Evolutionary conservation across 208 protist species (phyloP).

Genomic region (Leptomonas seymouri): DNA sequence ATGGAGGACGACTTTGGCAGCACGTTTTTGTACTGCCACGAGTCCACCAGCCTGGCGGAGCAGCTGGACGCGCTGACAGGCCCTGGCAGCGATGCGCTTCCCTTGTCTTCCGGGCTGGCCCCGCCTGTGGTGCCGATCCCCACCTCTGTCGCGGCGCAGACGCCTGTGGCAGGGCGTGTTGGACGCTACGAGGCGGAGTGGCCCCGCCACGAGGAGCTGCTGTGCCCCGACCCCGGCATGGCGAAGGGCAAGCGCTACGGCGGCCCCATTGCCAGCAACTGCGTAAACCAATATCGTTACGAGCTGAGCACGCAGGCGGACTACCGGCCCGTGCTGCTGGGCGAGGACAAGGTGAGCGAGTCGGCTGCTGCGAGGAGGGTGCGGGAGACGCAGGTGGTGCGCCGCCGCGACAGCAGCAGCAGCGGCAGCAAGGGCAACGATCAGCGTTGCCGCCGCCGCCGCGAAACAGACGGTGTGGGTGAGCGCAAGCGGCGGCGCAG

Average conservation of each 20-base stretch:
- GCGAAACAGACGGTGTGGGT: neutral
- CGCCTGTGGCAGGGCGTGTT: constrained; percentile 72
- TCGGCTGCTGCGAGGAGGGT: neutral
- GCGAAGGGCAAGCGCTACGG: constrained; percentile 49
- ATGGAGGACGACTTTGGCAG: constrained; percentile 75
- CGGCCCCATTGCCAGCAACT: constrained; percentile 53
- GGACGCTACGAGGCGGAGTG: constrained; percentile 62
- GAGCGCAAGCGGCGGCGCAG: constrained; percentile 10
- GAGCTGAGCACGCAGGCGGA: constrained; percentile 58
- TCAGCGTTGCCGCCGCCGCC: neutral
- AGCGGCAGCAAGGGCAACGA: neutral
- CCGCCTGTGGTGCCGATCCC: constrained; percentile 42
- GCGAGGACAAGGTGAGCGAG: constrained; percentile 10
- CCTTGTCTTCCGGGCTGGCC: constrained; percentile 18
- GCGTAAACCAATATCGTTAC: constrained; percentile 70
- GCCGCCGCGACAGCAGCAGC: neutral
- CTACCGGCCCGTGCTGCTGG: constrained; percentile 62
- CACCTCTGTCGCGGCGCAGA: constrained; percentile 32
- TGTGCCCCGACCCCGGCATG: constrained; percentile 74
- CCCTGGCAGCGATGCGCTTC: constrained; percentile 25
- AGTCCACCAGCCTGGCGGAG: constrained; percentile 37
- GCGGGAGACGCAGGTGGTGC: neutral
- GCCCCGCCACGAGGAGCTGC: constrained; percentile 59
- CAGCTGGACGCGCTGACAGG: constrained; percentile 43
- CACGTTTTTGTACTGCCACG: constrained; percentile 82